Evolutionary conservation across 495 filamentous ascomycete genomes (phyloP), one percentile per base, ranked within the genome.

Genomic region (Lindgomyces ingoldianus): DNA sequence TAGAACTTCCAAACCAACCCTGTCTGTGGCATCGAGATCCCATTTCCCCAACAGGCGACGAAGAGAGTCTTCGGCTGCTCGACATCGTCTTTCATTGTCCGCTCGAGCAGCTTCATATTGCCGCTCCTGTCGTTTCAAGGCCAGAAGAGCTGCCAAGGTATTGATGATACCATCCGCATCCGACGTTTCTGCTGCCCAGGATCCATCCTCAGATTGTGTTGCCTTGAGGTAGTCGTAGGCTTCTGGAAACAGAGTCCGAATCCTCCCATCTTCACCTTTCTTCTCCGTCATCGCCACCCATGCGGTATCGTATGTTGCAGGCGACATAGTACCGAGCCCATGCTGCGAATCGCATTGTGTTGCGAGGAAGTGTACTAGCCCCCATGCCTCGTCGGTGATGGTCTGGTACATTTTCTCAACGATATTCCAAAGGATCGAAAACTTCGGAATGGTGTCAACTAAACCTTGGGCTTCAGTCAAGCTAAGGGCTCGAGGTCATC

Each of bases 281-380:
- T 64, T 68, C 18, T 63, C 52, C 16, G 60, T 57, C 65, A 68
- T 68, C 11, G 65, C 59, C 1, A 63, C 65, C 65, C 65, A 68
- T 0, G 65, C 65, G 6, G 65, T 68, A 49, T 68, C 65, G 41
- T 68, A 68, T 3, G 54, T 48, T 16, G 59, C 59, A 8, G 59
- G 49, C 18, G 60, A 68, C 65, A 68, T 68, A 16, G 59, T 63
- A 9, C 65, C 59, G 16, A 68, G 9, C 4, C 53, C 59, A 18
- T 47, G 1, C 9, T 46, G 2, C 16, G 55, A 47, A 21, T 14
- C n/a, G 24, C 56, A 66, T 60, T 66, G 63, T 19, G 41, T 30
- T 9, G 63, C 55, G 11, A 66, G 39, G 10, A 36, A 47, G 36
- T 66, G 63, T 30, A 66, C 41, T 12, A 60, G 56, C 8, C 29